These are phyloP conservation scores for Blastobotrys chiropterorum DNA, from an alignment of 805 yeast genomes.

Conservation along the genomic window DNA sequence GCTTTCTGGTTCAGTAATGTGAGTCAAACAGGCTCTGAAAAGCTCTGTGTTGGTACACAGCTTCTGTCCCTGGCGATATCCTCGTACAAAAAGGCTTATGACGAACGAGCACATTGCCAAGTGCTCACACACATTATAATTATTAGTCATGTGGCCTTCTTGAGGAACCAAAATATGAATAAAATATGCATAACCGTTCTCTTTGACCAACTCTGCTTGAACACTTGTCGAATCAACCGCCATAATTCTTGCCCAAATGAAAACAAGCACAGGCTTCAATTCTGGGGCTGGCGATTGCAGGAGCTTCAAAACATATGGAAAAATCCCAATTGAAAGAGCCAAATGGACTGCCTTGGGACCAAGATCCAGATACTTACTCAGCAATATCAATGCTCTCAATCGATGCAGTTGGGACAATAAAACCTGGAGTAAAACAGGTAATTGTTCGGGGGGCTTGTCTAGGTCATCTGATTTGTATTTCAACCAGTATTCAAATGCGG, in stretches of 20 bases:
- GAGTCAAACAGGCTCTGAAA: conserved; percentile 56
- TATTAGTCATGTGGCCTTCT: conserved; percentile 27
- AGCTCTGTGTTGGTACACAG: conserved; percentile 71
- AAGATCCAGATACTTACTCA: conserved; percentile 80
- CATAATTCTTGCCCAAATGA: conserved; percentile 97
- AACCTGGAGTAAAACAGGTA: conserved; percentile 91
- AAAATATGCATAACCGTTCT: conserved; percentile 84
- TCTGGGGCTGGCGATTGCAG: conserved; percentile 95
- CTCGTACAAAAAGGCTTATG: conserved; percentile 74
- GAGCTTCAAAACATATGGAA: conserved; percentile 86
- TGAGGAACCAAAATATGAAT: conserved; percentile 59
- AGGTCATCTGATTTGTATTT: conserved; percentile 75
- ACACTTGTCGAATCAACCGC: conserved; percentile 87
- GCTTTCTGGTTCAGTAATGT: conserved; percentile 66
- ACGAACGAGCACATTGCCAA: conserved; percentile 95
- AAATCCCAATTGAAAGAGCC: conserved; percentile 89
- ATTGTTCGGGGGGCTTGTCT: conserved; percentile 85
- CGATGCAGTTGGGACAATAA: conserved; percentile 90
- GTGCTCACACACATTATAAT: conserved; percentile 66
- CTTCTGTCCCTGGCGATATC: conserved; percentile 72
- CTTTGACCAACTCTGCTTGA: conserved; percentile 87
- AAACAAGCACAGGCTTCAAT: conserved; percentile 85
- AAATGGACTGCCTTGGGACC: conserved; percentile 98
- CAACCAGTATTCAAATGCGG: conserved; percentile 95
- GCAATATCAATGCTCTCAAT: conserved; percentile 73